Percentiles rank a stretch among this genome's conserved stretches.
phyloP scores from a whole-genome alignment of 768 basidiomycete genomes.

The Termitomyces sp. region DNA sequence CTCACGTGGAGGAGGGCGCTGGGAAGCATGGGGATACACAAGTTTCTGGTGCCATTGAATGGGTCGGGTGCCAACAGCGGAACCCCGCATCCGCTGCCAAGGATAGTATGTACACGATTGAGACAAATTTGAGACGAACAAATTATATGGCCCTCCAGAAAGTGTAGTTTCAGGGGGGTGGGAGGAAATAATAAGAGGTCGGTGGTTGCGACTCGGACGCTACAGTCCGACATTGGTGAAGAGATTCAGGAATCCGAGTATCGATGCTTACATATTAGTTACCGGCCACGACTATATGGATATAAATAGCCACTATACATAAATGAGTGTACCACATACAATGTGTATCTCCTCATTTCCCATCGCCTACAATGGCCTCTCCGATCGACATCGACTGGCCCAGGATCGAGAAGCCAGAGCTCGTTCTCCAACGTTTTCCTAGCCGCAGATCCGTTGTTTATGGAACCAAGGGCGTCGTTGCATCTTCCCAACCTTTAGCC shows the following conservation, averaged over 20 bases:
- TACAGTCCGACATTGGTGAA: no score
- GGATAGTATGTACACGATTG: neutral
- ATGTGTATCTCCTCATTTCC: neutral
- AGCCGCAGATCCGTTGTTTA: conserved; percentile 87
- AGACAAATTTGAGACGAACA: neutral
- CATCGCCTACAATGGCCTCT: conserved; percentile 25
- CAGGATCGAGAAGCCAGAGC: conserved; percentile 66
- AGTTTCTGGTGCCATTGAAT: neutral
- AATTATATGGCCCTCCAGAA: neutral
- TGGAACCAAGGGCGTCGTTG: conserved; percentile 83
- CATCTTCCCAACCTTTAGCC: conserved; percentile 89
- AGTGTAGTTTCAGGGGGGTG: neutral
- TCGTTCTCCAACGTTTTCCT: conserved; percentile 65
- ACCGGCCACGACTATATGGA: neutral
- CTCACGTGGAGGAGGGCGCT: neutral
- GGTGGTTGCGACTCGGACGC: neutral
- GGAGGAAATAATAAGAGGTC: neutral
- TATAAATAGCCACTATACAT: neutral
- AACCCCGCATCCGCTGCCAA: conserved; percentile 1
- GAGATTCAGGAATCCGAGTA: no score
- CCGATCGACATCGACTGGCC: conserved; percentile 42
- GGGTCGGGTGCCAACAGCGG: neutral
- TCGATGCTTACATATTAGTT: no score
- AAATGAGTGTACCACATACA: neutral
- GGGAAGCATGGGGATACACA: neutral